Percentiles rank a stretch among this genome's conserved stretches.
These are phyloP conservation scores for Pyrenochaeta sp. DNA, from an alignment of 2,329 filamentous ascomycete species.

Conservation along the genomic window DNA sequence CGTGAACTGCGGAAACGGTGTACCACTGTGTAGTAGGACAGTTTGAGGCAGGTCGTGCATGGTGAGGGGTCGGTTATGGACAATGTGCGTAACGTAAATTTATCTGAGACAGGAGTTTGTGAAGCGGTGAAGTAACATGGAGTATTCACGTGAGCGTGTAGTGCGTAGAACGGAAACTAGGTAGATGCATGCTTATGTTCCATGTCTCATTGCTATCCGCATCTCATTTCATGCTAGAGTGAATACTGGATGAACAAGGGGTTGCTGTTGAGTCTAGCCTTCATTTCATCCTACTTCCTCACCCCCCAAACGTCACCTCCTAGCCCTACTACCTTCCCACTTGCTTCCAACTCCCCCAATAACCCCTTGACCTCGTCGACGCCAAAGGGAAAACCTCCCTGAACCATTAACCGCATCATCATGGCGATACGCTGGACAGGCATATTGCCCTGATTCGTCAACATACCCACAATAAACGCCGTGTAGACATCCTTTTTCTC, in stretches of 20 bases:
- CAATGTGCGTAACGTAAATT: neutral
- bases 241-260: no score
- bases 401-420: slow-evolving; percentile 94
- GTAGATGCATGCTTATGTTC: neutral
- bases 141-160: no score
- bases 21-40: neutral
- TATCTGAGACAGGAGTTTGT: neutral
- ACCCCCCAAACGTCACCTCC: slow-evolving; percentile 47
- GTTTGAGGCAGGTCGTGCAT: neutral
- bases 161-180: neutral
- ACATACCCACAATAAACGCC: slow-evolving; percentile 93
- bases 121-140: neutral
- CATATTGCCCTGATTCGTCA: slow-evolving; percentile 91
- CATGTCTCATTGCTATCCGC: neutral
- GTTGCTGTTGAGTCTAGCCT: neutral
- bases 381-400: slow-evolving; percentile 87
- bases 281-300: slow-evolving; percentile 24
- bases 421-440: slow-evolving; percentile 81
- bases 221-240: neutral
- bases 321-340: slow-evolving; percentile 39
- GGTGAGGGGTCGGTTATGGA: no score
- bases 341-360: slow-evolving; percentile 71
- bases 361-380: slow-evolving; percentile 88
- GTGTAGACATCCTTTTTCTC: slow-evolving; percentile 81
- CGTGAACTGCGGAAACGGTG: no score